Evolutionary conservation across 441 rosid species (phyloP).

Genomic region (Populus hybrid): DNA sequence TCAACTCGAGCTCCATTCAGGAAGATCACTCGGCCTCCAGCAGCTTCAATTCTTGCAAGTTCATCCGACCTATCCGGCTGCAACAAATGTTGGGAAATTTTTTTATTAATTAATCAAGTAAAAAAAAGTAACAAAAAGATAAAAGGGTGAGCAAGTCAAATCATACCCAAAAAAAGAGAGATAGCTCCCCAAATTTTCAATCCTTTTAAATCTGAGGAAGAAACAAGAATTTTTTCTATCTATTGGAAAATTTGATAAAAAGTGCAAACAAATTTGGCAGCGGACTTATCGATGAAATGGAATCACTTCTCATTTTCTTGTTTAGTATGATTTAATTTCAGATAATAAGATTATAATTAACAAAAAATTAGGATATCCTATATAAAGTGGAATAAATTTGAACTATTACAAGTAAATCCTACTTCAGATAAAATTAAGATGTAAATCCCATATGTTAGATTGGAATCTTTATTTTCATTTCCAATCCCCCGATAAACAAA

Average conservation of each 20-base stretch:
- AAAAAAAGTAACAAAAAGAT: neutral
- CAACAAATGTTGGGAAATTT: slow-evolving; percentile 14
- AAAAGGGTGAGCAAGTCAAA: neutral
- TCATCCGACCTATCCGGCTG: slow-evolving; percentile 88
- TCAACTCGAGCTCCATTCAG: slow-evolving; percentile 68
- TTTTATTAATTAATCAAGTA: neutral
- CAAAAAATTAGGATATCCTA: neutral
- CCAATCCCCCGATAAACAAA: neutral
- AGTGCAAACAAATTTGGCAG: neutral
- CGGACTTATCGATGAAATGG: neutral
- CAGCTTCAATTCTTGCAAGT: slow-evolving; percentile 60
- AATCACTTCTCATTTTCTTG: neutral
- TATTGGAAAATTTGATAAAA: neutral
- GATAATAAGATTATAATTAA: neutral
- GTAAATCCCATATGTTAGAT: neutral
- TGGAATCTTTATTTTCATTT: neutral
- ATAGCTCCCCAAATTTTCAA: neutral
- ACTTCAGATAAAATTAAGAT: neutral
- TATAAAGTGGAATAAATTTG: too few species aligned
- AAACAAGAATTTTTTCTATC: neutral
- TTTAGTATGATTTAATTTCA: neutral
- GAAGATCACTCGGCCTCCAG: slow-evolving; percentile 58
- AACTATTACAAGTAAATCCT: neutral
- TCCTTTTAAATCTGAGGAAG: neutral
- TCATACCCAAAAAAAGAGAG: neutral